Percentiles rank a stretch among this genome's conserved stretches.
These are phyloP conservation scores for Fonsecaea pugnacius DNA, from an alignment of 2,329 filamentous ascomycete genomes.

Conservation along the genomic window DNA sequence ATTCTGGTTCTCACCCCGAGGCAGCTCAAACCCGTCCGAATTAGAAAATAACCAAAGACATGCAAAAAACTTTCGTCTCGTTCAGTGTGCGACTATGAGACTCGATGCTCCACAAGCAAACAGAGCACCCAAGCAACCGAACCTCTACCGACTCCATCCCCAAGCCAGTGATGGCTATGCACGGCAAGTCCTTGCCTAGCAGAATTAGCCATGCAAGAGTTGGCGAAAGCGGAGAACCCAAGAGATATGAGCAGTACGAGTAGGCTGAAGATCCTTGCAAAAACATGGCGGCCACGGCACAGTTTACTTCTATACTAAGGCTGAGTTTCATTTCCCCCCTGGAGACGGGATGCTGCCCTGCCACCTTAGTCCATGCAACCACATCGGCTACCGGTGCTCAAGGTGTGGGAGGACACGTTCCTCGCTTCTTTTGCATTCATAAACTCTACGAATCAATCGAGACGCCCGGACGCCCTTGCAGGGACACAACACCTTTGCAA, in stretches of 20 bases:
- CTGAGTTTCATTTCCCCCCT: not conserved
- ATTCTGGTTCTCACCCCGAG: no score
- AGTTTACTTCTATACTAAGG: not conserved
- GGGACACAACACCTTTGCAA: not conserved
- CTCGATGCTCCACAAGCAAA: not conserved
- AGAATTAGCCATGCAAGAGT: not conserved
- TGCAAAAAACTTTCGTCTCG: no score
- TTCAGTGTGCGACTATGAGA: no score
- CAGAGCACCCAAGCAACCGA: not conserved
- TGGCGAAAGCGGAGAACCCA: not conserved
- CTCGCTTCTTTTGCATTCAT: not conserved
- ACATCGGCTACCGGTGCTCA: not conserved
- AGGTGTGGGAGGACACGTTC: not conserved
- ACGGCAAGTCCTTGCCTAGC: not conserved
- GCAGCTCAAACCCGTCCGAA: no score
- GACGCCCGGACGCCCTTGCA: not conserved
- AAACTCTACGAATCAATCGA: not conserved
- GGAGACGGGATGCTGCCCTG: not conserved
- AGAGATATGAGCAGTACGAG: not conserved
- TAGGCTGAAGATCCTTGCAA: slow-evolving; percentile 5
- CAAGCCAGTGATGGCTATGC: not conserved
- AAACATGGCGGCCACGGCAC: not conserved
- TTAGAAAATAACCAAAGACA: no score
- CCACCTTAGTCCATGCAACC: not conserved
- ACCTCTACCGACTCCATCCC: not conserved